These are phyloP conservation scores for Scutellaria baicalensis DNA, from an alignment of 257 asterid species.

Conservation along the genomic window DNA sequence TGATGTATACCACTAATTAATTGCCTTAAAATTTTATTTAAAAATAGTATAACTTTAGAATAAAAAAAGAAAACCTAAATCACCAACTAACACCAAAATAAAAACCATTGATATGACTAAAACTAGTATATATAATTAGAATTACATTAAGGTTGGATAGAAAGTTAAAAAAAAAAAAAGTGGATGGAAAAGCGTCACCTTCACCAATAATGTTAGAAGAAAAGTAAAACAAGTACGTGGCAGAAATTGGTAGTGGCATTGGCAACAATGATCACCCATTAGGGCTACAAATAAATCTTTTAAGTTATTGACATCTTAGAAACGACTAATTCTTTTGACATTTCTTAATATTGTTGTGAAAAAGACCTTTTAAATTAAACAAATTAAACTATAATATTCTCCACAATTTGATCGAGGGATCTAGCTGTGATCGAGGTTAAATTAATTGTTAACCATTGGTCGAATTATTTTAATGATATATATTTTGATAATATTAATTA, in stretches of 20 bases:
- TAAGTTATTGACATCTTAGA: neutral
- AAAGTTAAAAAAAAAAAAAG: neutral
- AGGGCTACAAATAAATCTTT: slow-evolving; percentile 11
- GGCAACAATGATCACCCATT: slow-evolving; percentile 25
- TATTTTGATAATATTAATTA: too few species aligned
- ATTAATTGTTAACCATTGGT: neutral
- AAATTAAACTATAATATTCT: neutral
- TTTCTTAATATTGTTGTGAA: neutral
- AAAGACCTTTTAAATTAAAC: neutral
- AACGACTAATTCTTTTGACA: neutral
- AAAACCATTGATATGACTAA: too few species aligned
- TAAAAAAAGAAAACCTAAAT: too few species aligned
- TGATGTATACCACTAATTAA: neutral
- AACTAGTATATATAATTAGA: too few species aligned
- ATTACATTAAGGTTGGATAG: neutral
- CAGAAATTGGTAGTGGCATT: neutral
- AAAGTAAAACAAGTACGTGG: slow-evolving; percentile 22
- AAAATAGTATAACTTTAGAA: too few species aligned
- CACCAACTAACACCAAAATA: too few species aligned
- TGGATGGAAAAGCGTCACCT: neutral
- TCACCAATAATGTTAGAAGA: slow-evolving; percentile 9
- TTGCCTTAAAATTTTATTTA: neutral
- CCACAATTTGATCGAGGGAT: neutral
- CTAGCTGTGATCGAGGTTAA: slow-evolving; percentile 11
- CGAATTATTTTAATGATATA: too few species aligned